Conservation (phyloP, 2,329 filamentous ascomycete species). For the Aspergillus floridensis region DNA sequence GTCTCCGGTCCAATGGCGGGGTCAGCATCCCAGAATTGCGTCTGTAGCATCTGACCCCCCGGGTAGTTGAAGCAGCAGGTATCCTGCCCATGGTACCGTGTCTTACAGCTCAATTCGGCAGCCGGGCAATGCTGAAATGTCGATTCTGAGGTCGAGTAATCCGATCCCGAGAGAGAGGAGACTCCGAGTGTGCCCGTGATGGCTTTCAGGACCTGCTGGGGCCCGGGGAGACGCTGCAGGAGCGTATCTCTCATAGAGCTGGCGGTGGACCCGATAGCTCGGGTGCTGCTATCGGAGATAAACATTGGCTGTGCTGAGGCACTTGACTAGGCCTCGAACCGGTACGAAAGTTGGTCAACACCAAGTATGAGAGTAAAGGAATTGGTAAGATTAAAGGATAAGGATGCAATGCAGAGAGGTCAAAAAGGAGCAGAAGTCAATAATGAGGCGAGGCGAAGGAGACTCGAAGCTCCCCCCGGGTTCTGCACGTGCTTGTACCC, state of each 20-base stretch:
- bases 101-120: conserved; percentile 60
- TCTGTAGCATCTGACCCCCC: conserved; percentile 68
- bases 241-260: conserved; percentile 11
- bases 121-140: conserved; percentile 31
- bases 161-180: conserved; percentile 18
- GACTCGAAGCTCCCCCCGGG: background rate
- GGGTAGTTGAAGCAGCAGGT: conserved; percentile 74
- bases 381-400: background rate
- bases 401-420: background rate
- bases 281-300: conserved; percentile 4
- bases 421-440: background rate
- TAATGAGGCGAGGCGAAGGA: conserved; percentile 1
- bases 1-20: conserved; percentile 64
- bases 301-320: background rate
- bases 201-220: conserved; percentile 36
- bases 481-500: conserved; percentile 6
- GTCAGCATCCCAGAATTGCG: conserved; percentile 73
- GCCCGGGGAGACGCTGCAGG: conserved; percentile 30
- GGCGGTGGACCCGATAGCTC: conserved; percentile 7
- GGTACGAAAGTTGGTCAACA: background rate
- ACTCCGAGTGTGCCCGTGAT: conserved; percentile 32
- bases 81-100: conserved; percentile 58
- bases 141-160: conserved; percentile 9
- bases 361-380: background rate
- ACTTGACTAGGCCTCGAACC: background rate